Conservation (phyloP, 768 basidiomycete genomes). For the Rhodotorula taiwanensis region DNA sequence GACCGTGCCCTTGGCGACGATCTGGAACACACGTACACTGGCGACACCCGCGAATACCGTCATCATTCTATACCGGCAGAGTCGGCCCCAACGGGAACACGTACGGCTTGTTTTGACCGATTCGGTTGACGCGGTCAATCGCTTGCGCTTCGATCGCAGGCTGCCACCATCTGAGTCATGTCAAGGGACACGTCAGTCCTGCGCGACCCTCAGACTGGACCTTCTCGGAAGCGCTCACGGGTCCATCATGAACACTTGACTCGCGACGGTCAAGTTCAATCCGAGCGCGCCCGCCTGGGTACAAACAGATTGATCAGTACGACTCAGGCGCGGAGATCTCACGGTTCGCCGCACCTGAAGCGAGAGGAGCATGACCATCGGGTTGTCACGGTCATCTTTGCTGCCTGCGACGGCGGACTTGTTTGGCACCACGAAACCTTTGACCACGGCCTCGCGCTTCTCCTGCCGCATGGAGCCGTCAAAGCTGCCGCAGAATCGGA, state of each 20-base stretch:
- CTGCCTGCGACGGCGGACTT: constrained; percentile 13
- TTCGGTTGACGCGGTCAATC: constrained; percentile 40
- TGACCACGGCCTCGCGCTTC: constrained; percentile 37
- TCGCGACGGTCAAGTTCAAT: constrained; percentile 38
- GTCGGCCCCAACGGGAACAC: not conserved
- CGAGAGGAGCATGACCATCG: constrained; percentile 40
- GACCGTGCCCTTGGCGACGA: constrained; percentile 39
- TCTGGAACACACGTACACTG: constrained; percentile 35
- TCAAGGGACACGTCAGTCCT: not conserved
- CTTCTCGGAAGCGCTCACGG: no score
- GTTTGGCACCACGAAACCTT: constrained; percentile 30
- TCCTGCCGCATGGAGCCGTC: constrained; percentile 38
- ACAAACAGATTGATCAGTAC: not conserved
- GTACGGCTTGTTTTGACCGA: constrained; percentile 37
- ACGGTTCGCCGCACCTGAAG: constrained; percentile 37
- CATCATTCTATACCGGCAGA: no score
- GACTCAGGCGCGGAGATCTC: no score
- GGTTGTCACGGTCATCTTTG: constrained; percentile 22
- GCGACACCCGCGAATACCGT: no score
- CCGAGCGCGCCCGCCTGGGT: constrained; percentile 38
- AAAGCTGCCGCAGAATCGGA: constrained; percentile 5
- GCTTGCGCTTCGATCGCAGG: constrained; percentile 39
- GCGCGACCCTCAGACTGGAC: not conserved
- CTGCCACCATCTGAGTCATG: constrained; percentile 37
- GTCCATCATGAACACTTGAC: constrained; percentile 40